Percentiles rank a stretch among this genome's conserved stretches.
These are phyloP conservation scores for Penicillium paneum DNA, from an alignment of 2,329 filamentous ascomycete genomes.

Conservation along the genomic window DNA sequence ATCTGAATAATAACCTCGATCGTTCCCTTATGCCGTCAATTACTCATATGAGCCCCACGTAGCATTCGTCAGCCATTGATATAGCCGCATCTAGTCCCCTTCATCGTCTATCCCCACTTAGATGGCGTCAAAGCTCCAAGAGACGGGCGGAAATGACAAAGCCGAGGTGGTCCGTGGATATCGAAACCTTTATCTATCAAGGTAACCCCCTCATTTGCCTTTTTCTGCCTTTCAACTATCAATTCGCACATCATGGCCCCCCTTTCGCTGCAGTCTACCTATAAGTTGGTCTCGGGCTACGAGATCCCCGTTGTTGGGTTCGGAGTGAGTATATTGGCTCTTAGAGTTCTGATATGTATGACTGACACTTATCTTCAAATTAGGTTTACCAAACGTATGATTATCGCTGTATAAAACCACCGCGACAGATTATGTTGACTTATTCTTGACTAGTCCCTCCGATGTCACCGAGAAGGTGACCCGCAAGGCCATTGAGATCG, in stretches of 20 bases:
- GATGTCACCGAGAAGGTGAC: slow-evolving; percentile 58
- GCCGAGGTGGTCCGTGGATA: slow-evolving; percentile 14
- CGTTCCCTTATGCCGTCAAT: background rate
- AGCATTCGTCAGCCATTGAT: slow-evolving; percentile 10
- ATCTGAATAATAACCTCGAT: too few relatives aligned
- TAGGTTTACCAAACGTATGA: slow-evolving; percentile 43
- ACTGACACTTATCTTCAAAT: slow-evolving; percentile 9
- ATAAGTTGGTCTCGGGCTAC: slow-evolving; percentile 41
- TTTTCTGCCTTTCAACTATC: background rate
- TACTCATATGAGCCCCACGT: background rate
- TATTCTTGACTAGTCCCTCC: slow-evolving; percentile 48
- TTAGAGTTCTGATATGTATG: background rate
- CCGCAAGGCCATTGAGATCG: slow-evolving; percentile 53
- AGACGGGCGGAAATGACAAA: slow-evolving; percentile 13
- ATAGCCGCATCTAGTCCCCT: slow-evolving; percentile 1
- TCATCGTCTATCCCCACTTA: slow-evolving; percentile 5
- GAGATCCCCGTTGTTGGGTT: slow-evolving; percentile 43
- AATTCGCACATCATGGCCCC: slow-evolving; percentile 23
- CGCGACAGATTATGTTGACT: background rate
- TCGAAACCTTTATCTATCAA: background rate
- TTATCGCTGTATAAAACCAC: background rate
- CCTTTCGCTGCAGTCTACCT: slow-evolving; percentile 34
- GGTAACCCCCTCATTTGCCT: background rate
- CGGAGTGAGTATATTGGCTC: slow-evolving; percentile 33
- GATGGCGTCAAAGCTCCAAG: slow-evolving; percentile 9